Evolutionary conservation across 2,329 filamentous ascomycete genomes (phyloP).

Genomic region (Fusarium napiforme): DNA sequence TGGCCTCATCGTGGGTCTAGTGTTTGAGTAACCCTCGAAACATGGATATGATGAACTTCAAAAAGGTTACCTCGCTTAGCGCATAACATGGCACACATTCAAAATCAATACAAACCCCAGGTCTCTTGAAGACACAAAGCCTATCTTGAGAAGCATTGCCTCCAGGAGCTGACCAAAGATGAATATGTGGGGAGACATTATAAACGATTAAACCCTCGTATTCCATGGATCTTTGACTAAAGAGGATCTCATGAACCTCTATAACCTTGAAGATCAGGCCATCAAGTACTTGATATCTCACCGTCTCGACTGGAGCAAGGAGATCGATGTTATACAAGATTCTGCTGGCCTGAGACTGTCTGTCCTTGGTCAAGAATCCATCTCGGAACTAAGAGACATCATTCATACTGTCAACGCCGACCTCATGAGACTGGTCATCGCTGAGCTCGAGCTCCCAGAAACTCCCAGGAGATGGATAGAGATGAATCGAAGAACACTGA

Average conservation of each 20-base stretch:
- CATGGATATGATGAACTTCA: constrained; percentile 18
- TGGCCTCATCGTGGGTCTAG: neutral
- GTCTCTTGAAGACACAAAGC: neutral
- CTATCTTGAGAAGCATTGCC: neutral
- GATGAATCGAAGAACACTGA: neutral
- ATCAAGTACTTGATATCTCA: neutral
- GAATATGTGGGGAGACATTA: constrained; percentile 28
- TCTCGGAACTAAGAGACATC: neutral
- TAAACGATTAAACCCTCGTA: constrained; percentile 16
- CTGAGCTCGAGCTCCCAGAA: neutral
- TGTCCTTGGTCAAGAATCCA: neutral
- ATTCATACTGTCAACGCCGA: neutral
- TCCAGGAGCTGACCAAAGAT: neutral
- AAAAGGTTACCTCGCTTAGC: constrained; percentile 29
- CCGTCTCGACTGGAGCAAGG: neutral
- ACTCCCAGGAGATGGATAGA: neutral
- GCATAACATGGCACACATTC: constrained; percentile 26
- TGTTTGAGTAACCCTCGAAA: neutral
- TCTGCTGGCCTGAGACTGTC: neutral
- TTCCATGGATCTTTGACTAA: neutral
- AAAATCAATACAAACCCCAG: constrained; percentile 1
- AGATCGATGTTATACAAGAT: neutral
- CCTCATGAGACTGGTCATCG: neutral
- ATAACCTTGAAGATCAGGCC: neutral
- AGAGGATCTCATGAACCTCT: neutral